Base-by-base conservation (phyloP, 768 basidiomycete species). In the Boletus barrowsii region DNA sequence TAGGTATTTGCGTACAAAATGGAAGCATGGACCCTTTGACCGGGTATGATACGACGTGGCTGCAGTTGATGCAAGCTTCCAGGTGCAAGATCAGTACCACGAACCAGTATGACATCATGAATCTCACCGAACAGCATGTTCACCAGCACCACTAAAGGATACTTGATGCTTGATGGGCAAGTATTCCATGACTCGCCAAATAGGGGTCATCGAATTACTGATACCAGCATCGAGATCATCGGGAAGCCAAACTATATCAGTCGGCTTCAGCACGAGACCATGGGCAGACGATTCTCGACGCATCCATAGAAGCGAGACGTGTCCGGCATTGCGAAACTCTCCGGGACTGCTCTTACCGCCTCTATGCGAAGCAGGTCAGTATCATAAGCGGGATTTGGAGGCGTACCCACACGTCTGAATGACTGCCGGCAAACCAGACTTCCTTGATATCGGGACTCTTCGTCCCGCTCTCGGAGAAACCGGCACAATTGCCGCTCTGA, bases 391-490 rank as follows among this genome's bases (percentile, higher is more conserved):
- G 0, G 1, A 33, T 33, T 17, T 1, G 4, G 32, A 29, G 10
- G 32, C 10, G n/a, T 14, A 51, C 61, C 11, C 32, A 73, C 75
- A 54, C 62, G 57, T 76, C 75, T 17, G 63, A 64, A 40, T 76
- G 77, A 32, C 69, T 64, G 2, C 76, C 83, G 0, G 83, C 71
- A 62, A 87, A 87, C 84, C 86, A 87, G 2, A 88, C 86, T 62
- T 88, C 84, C 51, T 80, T 74, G 17, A 85, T 46, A 22, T 55
- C 53, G 7, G 26, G 26, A n/a, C 51, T 53, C 22, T 22, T 22
- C 22, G 1, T 22, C 22, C 22, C 22, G 22, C 22, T 22, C 22
- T 22, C 22, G 22, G 22, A 22, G 22, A 22, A 22, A 22, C 3
- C 22, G 22, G 22, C 22, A 22, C 22, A 1, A 22, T 22, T 22